These are phyloP conservation scores for Apiospora koreana DNA, from an alignment of 2,329 filamentous ascomycete genomes.

Conservation along the genomic window DNA sequence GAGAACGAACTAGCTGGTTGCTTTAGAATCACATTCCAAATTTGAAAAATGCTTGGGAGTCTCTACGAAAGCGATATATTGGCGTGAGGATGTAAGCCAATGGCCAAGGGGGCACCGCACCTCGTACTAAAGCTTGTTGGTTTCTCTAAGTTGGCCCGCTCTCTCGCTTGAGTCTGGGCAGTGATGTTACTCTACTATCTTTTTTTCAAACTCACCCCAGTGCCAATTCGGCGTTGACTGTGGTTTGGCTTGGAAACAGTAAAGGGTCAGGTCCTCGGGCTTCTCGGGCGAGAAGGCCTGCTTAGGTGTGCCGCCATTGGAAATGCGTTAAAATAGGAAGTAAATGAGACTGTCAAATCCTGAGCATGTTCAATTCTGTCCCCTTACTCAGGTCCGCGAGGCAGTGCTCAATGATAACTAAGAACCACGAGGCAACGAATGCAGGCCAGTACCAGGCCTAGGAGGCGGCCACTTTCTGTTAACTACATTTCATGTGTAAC, in stretches of 20 bases:
- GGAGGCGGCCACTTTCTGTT: neutral
- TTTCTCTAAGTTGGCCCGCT: too few relatives aligned
- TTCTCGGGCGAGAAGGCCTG: neutral
- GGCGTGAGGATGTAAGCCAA: too few relatives aligned
- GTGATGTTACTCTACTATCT: neutral
- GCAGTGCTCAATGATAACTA: neutral
- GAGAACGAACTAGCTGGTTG: too few relatives aligned
- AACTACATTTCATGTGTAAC: too few relatives aligned
- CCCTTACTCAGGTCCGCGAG: neutral
- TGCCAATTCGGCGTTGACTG: neutral
- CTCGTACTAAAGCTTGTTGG: too few relatives aligned
- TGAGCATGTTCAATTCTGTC: neutral
- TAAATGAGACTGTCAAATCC: too few relatives aligned
- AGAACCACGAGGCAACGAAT: neutral
- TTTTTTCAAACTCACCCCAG: too few relatives aligned
- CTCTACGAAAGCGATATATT: too few relatives aligned
- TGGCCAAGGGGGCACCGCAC: too few relatives aligned
- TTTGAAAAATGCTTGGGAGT: too few relatives aligned
- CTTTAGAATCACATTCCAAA: too few relatives aligned
- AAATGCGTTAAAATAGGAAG: neutral
- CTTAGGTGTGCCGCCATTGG: neutral
- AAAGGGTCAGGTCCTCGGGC: neutral
- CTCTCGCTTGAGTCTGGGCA: too few relatives aligned
- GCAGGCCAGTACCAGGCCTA: neutral
- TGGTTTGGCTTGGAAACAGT: neutral